phyloP scores from a whole-genome alignment of 768 basidiomycete genomes.

The Serpula lacrymans region DNA sequence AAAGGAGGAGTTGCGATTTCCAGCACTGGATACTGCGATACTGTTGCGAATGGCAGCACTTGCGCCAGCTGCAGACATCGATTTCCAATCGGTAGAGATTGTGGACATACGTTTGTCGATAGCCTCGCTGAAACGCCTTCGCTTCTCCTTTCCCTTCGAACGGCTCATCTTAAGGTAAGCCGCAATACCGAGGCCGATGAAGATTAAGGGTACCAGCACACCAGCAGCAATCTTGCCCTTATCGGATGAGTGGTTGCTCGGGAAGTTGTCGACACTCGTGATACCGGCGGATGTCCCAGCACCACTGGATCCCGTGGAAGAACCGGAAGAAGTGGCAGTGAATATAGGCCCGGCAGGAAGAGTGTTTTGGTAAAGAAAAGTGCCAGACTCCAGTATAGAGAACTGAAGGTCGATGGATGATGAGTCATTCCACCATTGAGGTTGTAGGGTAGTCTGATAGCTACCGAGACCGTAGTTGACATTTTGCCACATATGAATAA shows the following conservation, averaged over 20 bases:
- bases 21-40: slow-evolving; percentile 43
- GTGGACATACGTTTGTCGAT: slow-evolving; percentile 84
- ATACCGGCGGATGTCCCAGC: slow-evolving; percentile 27
- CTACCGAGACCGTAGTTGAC: slow-evolving; percentile 47
- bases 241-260: slow-evolving; percentile 33
- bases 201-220: slow-evolving; percentile 57
- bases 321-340: slow-evolving; percentile 54
- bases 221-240: slow-evolving; percentile 66
- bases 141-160: slow-evolving; percentile 44
- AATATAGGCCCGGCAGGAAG: slow-evolving; percentile 69
- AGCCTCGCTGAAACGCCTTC: slow-evolving; percentile 57
- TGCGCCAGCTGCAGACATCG: slow-evolving; percentile 66
- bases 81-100: slow-evolving; percentile 75
- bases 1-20: slow-evolving; percentile 46
- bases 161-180: slow-evolving; percentile 56
- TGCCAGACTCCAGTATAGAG: slow-evolving; percentile 48
- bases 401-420: slow-evolving; percentile 50
- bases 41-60: slow-evolving; percentile 69
- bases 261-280: slow-evolving; percentile 38
- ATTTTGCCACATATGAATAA: slow-evolving; percentile 55
- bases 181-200: slow-evolving; percentile 41
- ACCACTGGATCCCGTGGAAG: slow-evolving; percentile 36
- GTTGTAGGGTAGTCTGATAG: slow-evolving; percentile 48
- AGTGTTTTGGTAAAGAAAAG: slow-evolving; percentile 47
- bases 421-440: slow-evolving; percentile 72